These are phyloP conservation scores for Penicillium argentinense DNA, from an alignment of 495 filamentous ascomycete species.

Conservation along the genomic window DNA sequence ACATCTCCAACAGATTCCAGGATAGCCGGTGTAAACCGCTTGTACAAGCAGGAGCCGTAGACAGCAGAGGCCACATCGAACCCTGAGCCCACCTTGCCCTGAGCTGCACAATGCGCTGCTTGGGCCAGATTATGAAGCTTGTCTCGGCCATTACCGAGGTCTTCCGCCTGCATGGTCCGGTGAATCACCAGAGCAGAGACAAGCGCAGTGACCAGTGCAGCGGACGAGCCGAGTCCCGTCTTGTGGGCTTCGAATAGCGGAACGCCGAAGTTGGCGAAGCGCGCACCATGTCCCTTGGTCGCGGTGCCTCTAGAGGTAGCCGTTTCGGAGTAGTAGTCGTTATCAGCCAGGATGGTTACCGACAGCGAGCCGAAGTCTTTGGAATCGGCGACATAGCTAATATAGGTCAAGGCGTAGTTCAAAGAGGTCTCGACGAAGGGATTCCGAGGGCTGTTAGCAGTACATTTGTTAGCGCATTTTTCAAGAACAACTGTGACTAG, in stretches of 20 bases:
- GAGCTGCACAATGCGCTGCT: conserved; percentile 89
- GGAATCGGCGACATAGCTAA: conserved; percentile 52
- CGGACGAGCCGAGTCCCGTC: conserved; percentile 93
- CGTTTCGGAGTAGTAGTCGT: conserved; percentile 91
- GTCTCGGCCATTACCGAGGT: conserved; percentile 52
- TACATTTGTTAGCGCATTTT: conserved; percentile 1
- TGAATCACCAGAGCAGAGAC: conserved; percentile 74
- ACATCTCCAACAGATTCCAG: conserved; percentile 64
- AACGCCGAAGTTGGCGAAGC: conserved; percentile 77
- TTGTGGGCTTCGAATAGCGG: conserved; percentile 82
- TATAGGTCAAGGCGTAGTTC: conserved; percentile 83
- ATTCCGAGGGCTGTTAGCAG: conserved; percentile 52
- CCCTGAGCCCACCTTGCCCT: conserved; percentile 93
- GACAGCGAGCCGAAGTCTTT: conserved; percentile 63
- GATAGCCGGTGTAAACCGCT: conserved; percentile 81
- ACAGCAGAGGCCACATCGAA: conserved; percentile 96
- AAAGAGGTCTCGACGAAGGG: conserved; percentile 89
- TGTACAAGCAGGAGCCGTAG: conserved; percentile 86
- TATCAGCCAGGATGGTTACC: conserved; percentile 89
- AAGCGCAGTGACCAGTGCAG: conserved; percentile 89
- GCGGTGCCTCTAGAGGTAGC: conserved; percentile 33
- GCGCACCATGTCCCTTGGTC: conserved; percentile 27
- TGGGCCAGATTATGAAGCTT: conserved; percentile 90
- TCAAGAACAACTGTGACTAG: not conserved
- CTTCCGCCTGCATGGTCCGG: conserved; percentile 67